Evolutionary conservation across 768 basidiomycete genomes (phyloP), one percentile per base, ranked within the genome.

Genomic region (Amanita pallidorosea): DNA sequence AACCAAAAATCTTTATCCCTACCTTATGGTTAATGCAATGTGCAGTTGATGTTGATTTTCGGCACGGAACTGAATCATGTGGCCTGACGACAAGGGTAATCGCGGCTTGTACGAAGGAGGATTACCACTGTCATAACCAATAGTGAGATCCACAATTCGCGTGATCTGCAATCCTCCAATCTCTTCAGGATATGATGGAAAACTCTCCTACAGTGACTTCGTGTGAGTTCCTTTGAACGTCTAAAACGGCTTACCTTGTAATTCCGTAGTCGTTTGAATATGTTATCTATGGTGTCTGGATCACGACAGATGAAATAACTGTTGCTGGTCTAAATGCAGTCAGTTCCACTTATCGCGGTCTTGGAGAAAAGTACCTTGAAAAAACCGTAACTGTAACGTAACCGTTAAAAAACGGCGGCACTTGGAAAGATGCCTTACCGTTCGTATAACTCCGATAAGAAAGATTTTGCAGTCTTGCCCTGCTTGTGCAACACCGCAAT

Each of bases 11-110:
- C 3, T 31, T 9, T 9, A 15, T n/a, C 31, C 15, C 9, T 62
- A 85, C 86, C 88, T 71, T 33, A 78, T 74, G 1, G 91, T 93
- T 46, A 92, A 67, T 1, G 79, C 76, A 38, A 91, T 72, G 54
- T 66, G 76, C 20, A 69, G 72, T 4, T 65, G 74, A 25, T 67
- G 57, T 40, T 61, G 54, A 51, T 67, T 68, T 42, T 70, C 67
- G 2, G 80, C 85, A 47, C 80, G 69, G 62, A 94, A 85, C 56
- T 86, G 83, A 37, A 93, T 79, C 91, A 93, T 92, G 56, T 93
- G 83, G 5, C 88, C 83, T 0, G 81, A 82, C 17, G 88, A 88
- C 31, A 88, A 63, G 17, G 84, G 85, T 17, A 88, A 67, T 23
- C 66, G 64, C 11, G 88, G 83, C 56, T 73, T 66, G 60, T 72